Evolutionary conservation across 148 eudicot genomes (phyloP).

Genomic region (Diospyros lotus): DNA sequence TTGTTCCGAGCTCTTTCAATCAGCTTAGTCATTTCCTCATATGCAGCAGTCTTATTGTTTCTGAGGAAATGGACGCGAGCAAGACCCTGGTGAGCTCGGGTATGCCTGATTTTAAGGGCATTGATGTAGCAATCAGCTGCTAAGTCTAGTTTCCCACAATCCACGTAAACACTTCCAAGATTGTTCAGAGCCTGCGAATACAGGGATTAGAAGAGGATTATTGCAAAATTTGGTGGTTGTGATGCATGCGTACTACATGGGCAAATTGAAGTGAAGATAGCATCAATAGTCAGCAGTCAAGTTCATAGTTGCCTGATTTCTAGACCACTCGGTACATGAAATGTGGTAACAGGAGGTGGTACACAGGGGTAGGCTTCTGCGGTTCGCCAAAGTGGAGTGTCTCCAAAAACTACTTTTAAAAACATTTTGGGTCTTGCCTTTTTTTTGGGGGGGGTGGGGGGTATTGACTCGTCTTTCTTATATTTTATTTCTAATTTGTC

Average conservation of each 20-base stretch:
- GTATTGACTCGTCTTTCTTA: no score
- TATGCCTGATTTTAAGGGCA: slow-evolving; percentile 88
- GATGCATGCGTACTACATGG: background rate
- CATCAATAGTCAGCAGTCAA: no score
- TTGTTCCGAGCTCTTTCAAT: slow-evolving; percentile 84
- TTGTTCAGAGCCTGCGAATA: slow-evolving; percentile 80
- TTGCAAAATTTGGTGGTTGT: background rate
- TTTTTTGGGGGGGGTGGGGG: no score
- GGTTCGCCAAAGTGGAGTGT: no score
- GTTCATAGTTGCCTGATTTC: no score
- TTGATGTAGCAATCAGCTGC: slow-evolving; percentile 94
- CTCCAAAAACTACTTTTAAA: no score
- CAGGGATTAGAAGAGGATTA: slow-evolving; percentile 9
- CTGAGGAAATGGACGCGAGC: slow-evolving; percentile 91
- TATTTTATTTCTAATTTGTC: no score
- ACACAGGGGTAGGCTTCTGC: no score
- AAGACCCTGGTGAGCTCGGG: slow-evolving; percentile 97
- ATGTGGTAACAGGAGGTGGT: no score
- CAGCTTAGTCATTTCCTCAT: slow-evolving; percentile 85
- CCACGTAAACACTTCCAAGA: slow-evolving; percentile 95
- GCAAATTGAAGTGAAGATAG: background rate
- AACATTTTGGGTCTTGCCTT: no score
- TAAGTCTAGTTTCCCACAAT: slow-evolving; percentile 66
- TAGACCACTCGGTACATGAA: no score
- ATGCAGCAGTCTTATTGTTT: slow-evolving; percentile 67